Base-by-base conservation (phyloP, 2,329 filamentous ascomycete genomes). In the Coniochaeta hoffmannii region DNA sequence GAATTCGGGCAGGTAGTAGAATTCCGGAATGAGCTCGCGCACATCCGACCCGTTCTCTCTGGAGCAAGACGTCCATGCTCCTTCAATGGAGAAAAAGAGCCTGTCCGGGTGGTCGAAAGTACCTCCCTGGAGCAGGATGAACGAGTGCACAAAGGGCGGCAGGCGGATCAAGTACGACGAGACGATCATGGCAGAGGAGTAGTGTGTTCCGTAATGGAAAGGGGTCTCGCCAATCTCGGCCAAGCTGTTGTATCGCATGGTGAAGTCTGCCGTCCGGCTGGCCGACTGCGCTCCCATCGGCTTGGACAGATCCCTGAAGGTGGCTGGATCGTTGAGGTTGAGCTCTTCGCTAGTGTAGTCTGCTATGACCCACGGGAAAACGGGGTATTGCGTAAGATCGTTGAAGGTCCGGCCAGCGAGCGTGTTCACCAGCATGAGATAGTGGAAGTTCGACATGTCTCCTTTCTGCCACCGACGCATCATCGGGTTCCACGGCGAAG, bases 151-250 rank as follows among this genome's bases (percentile, higher is more conserved):
- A 68, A 97, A 99, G 0, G 94, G 94, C 53, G 96, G 93, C 15
- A 99, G 78, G 17, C 94, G 87, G 64, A 99, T 97, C 38, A 99
- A 80, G 65, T 97, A 99, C 0, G 92, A 97, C 12, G 91, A 91
- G 7, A 99, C 94, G 57, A 96, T 97, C 94, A 97, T 99, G 8
- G 94, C 94, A 2, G 94, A 97, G 1, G 94, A 97, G 69, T 99
- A 99, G 68, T 99, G 95, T 0, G 95, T 99, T 17, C 94, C 94
- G 63, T 97, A 99, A 68, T 99, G 94, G 68, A 97, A 99, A 0
- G 94, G 89, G 0, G 89, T 87, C 49, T 96, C 92, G 8, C 87
- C 90, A 78, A 99, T 96, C 67, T 97, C 94, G 1, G 87, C 87
- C 68, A 99, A 87, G 15, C 90, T 89, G 61, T 86, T 85, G 68